Conservation (phyloP, 768 basidiomycete species). For the Paxillus rubicundulus region DNA sequence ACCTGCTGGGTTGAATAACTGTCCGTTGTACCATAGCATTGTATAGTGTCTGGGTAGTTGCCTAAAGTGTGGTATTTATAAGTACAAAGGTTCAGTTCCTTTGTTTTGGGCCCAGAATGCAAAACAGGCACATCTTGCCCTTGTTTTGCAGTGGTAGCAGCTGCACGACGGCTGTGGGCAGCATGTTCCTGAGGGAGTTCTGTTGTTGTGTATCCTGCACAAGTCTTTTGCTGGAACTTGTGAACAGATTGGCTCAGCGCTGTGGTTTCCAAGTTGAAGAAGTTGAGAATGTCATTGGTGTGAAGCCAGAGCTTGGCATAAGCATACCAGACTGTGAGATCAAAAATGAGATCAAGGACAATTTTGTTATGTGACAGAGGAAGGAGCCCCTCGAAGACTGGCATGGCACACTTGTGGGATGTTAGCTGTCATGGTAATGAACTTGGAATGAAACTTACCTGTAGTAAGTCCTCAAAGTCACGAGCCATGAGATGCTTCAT, state of each 20-base stretch:
- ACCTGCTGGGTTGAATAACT: slow-evolving; percentile 37
- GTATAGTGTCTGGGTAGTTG: slow-evolving; percentile 13
- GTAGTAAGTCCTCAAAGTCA: slow-evolving; percentile 41
- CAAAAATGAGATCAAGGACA: slow-evolving; percentile 26
- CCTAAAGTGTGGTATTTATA: slow-evolving; percentile 17
- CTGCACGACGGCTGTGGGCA: neutral
- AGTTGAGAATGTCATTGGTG: slow-evolving; percentile 17
- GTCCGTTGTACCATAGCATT: slow-evolving; percentile 33
- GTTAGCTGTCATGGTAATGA: no score
- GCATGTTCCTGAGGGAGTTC: slow-evolving; percentile 13
- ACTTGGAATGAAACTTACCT: slow-evolving; percentile 7
- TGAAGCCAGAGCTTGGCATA: slow-evolving; percentile 35
- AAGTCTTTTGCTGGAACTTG: slow-evolving; percentile 20
- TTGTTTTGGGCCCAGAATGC: neutral
- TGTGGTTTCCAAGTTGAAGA: slow-evolving; percentile 18
- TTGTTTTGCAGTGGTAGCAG: neutral
- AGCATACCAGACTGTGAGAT: slow-evolving; percentile 33
- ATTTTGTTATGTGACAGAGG: slow-evolving; percentile 15
- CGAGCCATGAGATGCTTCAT: slow-evolving; percentile 35
- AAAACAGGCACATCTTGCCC: neutral
- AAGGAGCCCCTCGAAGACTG: slow-evolving; percentile 12
- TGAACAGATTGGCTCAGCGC: slow-evolving; percentile 16
- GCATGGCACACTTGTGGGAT: slow-evolving; percentile 9
- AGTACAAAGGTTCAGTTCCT: slow-evolving; percentile 11
- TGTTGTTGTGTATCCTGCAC: slow-evolving; percentile 18